Percentiles rank a stretch among this genome's conserved stretches.
phyloP scores from a whole-genome alignment of 192 early-diverging fungal species.

The Coemansia biformis region DNA sequence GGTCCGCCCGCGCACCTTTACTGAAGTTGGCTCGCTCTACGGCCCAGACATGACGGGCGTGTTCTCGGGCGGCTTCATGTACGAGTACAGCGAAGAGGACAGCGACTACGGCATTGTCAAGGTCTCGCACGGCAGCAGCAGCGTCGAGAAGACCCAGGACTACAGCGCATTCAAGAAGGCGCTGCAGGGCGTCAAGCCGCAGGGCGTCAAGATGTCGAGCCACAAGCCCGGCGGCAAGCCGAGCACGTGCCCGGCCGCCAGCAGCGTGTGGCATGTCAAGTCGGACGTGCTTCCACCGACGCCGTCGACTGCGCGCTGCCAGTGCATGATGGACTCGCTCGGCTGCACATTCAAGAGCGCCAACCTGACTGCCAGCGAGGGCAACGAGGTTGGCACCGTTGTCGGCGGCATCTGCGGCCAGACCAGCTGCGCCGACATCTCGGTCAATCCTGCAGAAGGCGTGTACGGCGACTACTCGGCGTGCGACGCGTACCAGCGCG shows the following conservation, averaged over 20 bases:
- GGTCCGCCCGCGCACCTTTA: constrained; percentile 61
- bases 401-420: constrained; percentile 29
- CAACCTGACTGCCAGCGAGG: constrained; percentile 19
- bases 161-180: constrained; percentile 56
- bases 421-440: constrained; percentile 35
- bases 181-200: constrained; percentile 47
- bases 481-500: constrained; percentile 32
- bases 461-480: constrained; percentile 42
- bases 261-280: constrained; percentile 54
- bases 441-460: constrained; percentile 34
- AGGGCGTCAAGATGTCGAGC: constrained; percentile 55
- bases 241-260: constrained; percentile 53
- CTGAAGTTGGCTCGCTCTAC: constrained; percentile 62
- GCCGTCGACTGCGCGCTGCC: constrained; percentile 56
- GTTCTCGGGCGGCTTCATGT: constrained; percentile 69
- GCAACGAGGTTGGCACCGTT: constrained; percentile 21
- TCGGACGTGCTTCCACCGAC: constrained; percentile 56
- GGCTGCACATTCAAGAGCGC: constrained; percentile 46
- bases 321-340: constrained; percentile 60
- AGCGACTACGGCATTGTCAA: constrained; percentile 68
- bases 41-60: constrained; percentile 59
- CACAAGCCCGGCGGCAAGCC: constrained; percentile 41
- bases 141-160: constrained; percentile 50
- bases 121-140: constrained; percentile 46
- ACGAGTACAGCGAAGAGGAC: constrained; percentile 70